A percentile compares a stretch with the other conserved stretches of the same genome.
These are phyloP conservation scores for Blastobotrys niveus DNA, from an alignment of 1,139 yeast species.

Conservation along the genomic window DNA sequence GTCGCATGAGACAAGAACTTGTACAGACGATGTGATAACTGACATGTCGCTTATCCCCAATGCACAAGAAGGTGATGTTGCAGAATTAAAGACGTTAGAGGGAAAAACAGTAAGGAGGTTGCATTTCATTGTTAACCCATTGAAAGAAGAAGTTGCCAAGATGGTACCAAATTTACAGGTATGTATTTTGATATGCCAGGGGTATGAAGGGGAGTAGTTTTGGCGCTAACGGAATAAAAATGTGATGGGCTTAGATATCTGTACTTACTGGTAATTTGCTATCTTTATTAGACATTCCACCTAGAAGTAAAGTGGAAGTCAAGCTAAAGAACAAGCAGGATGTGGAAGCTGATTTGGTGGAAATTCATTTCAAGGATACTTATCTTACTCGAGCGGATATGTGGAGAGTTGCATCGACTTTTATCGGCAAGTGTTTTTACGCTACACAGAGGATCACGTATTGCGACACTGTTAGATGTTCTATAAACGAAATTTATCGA, in stretches of 20 bases:
- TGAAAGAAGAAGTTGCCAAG: slow-evolving; percentile 33
- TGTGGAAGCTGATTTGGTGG: slow-evolving; percentile 75
- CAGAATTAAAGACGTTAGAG: slow-evolving; percentile 50
- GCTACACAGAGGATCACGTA: slow-evolving; percentile 60
- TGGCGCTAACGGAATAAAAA: no score
- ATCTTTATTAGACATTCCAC: slow-evolving; percentile 55
- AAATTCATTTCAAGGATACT: slow-evolving; percentile 73
- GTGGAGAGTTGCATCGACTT: slow-evolving; percentile 72
- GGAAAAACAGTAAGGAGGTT: slow-evolving; percentile 33
- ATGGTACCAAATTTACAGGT: slow-evolving; percentile 31
- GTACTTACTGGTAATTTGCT: slow-evolving; percentile 61
- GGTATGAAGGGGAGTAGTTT: no score
- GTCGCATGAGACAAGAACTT: slow-evolving; percentile 66
- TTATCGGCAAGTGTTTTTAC: slow-evolving; percentile 62
- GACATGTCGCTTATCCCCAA: slow-evolving; percentile 56
- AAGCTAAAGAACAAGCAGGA: slow-evolving; percentile 41
- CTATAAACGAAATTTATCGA: slow-evolving; percentile 61
- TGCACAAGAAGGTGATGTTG: slow-evolving; percentile 65
- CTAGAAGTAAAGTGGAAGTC: slow-evolving; percentile 57
- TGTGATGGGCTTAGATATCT: slow-evolving; percentile 41
- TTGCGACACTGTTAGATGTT: slow-evolving; percentile 57
- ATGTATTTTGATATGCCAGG: slow-evolving; percentile 13
- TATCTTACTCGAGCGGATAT: slow-evolving; percentile 85
- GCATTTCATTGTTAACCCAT: slow-evolving; percentile 42
- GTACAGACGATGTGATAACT: slow-evolving; percentile 54